These are phyloP conservation scores for Paramyrothecium roridum DNA, from an alignment of 2,329 filamentous ascomycete species.

Conservation along the genomic window DNA sequence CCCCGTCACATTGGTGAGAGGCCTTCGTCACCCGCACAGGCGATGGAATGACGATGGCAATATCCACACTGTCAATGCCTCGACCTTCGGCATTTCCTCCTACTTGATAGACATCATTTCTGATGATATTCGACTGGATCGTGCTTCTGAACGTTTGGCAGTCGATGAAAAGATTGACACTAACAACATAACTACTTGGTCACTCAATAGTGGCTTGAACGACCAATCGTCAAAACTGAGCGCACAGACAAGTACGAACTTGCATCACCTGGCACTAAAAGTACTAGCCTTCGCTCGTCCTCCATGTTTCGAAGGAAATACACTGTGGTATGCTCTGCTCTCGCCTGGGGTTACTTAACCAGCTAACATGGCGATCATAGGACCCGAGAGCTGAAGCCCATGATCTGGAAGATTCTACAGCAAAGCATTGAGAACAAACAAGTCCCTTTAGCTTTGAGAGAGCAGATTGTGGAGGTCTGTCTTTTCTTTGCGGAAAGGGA, in stretches of 20 bases:
- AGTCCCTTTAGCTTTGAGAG: slow-evolving; percentile 9
- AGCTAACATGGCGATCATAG: slow-evolving; percentile 5
- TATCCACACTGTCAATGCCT: slow-evolving; percentile 15
- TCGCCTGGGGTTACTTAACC: accelerated
- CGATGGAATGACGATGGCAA: slow-evolving; percentile 23
- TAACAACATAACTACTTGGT: slow-evolving; percentile 13
- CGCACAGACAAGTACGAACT: slow-evolving; percentile 12
- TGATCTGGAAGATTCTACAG: slow-evolving; percentile 22
- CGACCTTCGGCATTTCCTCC: slow-evolving; percentile 16
- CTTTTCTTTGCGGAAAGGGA: slow-evolving; percentile 29
- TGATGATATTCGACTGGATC: slow-evolving; percentile 6
- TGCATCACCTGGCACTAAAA: slow-evolving; percentile 14
- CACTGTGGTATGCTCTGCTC: slow-evolving; percentile 17
- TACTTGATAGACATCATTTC: slow-evolving; percentile 14
- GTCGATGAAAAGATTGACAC: slow-evolving; percentile 11
- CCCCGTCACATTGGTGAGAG: slow-evolving; percentile 17
- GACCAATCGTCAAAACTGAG: slow-evolving; percentile 2
- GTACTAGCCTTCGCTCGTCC: slow-evolving; percentile 25
- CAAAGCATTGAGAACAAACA: slow-evolving; percentile 8
- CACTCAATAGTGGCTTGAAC: slow-evolving; percentile 10
- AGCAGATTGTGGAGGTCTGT: slow-evolving; percentile 19
- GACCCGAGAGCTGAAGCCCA: slow-evolving; percentile 17
- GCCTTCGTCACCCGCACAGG: slow-evolving; percentile 12
- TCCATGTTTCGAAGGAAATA: slow-evolving; percentile 27
- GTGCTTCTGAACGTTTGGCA: slow-evolving; percentile 7